Evolutionary conservation across 495 filamentous ascomycete genomes (phyloP), one percentile per base, ranked within the genome.

Genomic region (Neurospora sp.): DNA sequence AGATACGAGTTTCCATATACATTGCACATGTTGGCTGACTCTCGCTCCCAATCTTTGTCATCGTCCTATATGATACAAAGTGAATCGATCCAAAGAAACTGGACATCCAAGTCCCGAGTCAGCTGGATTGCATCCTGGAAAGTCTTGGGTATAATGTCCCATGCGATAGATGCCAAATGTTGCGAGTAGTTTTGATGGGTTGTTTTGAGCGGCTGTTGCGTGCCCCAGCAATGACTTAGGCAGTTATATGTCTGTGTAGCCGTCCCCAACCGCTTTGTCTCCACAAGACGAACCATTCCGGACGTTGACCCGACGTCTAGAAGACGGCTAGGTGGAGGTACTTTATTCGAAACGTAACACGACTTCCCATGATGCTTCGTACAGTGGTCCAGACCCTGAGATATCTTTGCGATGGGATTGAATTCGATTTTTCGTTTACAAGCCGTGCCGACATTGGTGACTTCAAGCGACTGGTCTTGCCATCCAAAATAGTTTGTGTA

Each of bases 21-120:
- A 27, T 35, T 10, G 27, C 59, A 74, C 80, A 81, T 81, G 1
- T 71, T 68, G 3, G 40, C 53, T 12, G 77, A 73, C 65, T 82
- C 70, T 8, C 12, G 53, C 12, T 18, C 71, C 79, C 79, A 81
- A 73, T 82, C 80, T 4, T 70, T 38, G 0, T 10, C 10, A 38
- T 71, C 69, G 39, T 75, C 42, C 71, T 81, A 76, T 44, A 79
- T 71, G n/a, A 81, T 78, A 44, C 79, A 81, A 8, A 82, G 61
- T 31, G 75, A 74, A 69, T 82, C 81, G 45, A 83, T 81, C 81
- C 81, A 82, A 20, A 83, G 71, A 71, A 78, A 81, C 8, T 68
- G 69, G 27, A 81, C 39, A 12, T 69, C 73, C 22, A 82, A 69
- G 4, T 61, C 65, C 8, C 74, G 71, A 5, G 77, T 73, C 4